Base-by-base conservation (phyloP, 306 rosid genomes). In the Begonia peltatifolia region DNA sequence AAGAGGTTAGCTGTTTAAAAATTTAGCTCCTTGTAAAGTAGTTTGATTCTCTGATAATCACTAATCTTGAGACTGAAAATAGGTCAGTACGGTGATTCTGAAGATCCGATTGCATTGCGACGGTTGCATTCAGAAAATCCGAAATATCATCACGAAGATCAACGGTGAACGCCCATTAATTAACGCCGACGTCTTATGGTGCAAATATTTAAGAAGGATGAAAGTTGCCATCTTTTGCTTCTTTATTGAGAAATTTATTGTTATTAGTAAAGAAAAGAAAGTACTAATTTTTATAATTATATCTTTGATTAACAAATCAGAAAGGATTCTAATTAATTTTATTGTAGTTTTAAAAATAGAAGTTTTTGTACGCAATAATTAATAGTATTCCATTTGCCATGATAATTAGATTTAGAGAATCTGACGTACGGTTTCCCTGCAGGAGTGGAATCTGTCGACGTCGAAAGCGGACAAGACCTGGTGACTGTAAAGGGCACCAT, bases 61-160 rank as follows among this genome's bases (percentile, higher is more conserved):
- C 58, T 53, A 55, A 70, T 50, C 66, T 71, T 50, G 36, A 61
- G 36, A 61, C 30, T 15, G 44, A 22, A 64, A 64, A 48, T 94
- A 90, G 94, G 1, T 30, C 38, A 71, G 61, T 54, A 68, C 99
- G 43, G 87, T 68, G 60, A 79, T 74, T 53, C 50, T 83, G 69
- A 90, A 80, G 82, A 81, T 81, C 52, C 77, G 68, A 58, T 67
- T 90, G 63, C 99, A 90, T 56, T 90, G 99, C 38, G 99, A 90
- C 0, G 95, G 88, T 9, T 90, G 99, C 71, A 73, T 80, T 14
- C 66, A 69, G 6, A 90, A 90, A 72, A 81, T 90, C 50, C 68
- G 62, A 11, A 76, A 56, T 65, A 67, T 69, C 56, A 64, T 86
- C 61, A 49, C 16, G 52, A 83, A 72, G 50, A 50, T 16, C 55